A percentile compares a stretch with the other conserved stretches of the same genome.
Conservation (phyloP, 768 basidiomycete species). For the Phylloporus rhodoxanthus region DNA sequence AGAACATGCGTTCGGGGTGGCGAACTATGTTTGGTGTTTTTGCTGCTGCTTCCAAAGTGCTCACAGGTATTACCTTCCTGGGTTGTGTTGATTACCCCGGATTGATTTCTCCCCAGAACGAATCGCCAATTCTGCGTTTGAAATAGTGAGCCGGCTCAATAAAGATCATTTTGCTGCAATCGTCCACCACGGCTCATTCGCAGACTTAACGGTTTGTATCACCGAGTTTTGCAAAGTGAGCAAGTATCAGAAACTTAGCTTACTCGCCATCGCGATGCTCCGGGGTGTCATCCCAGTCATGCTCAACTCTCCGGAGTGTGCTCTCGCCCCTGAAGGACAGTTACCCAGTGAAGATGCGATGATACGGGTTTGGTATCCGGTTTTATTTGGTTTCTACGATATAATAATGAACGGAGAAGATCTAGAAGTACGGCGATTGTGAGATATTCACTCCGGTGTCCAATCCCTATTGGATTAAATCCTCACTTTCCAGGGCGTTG, state of each 20-base stretch:
- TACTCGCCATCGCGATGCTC: slow-evolving; percentile 95
- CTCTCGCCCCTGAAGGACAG: slow-evolving; percentile 30
- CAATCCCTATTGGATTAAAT: slow-evolving; percentile 7
- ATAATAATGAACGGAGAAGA: slow-evolving; percentile 99
- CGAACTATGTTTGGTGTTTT: slow-evolving; percentile 99
- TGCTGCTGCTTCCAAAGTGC: slow-evolving; percentile 89
- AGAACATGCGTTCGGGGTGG: slow-evolving; percentile 98
- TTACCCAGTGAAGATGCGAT: slow-evolving; percentile 70
- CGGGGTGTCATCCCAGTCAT: slow-evolving; percentile 89
- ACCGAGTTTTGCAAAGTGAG: slow-evolving; percentile 99
- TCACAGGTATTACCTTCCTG: slow-evolving; percentile 55
- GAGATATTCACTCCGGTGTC: slow-evolving; percentile 31
- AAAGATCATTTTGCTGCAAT: slow-evolving; percentile 87
- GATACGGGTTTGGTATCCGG: slow-evolving; percentile 97
- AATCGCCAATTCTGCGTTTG: slow-evolving; percentile 89
- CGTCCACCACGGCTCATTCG: slow-evolving; percentile 89
- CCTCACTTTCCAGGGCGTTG: slow-evolving; percentile 59
- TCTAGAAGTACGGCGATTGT: slow-evolving; percentile 94
- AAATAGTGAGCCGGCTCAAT: slow-evolving; percentile 89
- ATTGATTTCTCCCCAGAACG: slow-evolving; percentile 50
- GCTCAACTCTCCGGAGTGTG: slow-evolving; percentile 74
- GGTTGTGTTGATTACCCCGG: neutral
- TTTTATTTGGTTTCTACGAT: slow-evolving; percentile 96
- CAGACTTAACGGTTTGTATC: slow-evolving; percentile 93
- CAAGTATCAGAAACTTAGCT: slow-evolving; percentile 97